Evolutionary conservation across 1,139 yeast species (phyloP).

Genomic region (Yamadazyma triangularis): DNA sequence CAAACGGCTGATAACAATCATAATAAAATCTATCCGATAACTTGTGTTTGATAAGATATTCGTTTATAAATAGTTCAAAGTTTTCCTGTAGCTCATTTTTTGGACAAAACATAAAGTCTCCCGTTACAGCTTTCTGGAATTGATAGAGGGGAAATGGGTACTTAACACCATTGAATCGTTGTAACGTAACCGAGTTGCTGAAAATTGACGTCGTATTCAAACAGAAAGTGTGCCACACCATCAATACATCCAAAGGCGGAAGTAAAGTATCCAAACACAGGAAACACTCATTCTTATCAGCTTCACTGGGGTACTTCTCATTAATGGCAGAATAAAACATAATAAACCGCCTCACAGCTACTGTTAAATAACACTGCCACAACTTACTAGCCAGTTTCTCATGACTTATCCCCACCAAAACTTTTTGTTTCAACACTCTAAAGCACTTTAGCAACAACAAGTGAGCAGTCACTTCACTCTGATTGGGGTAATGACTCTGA

Average conservation of each 20-base stretch:
- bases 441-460: conserved; percentile 29
- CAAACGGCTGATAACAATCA: conserved; percentile 4
- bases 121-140: conserved; percentile 17
- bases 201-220: conserved; percentile 17
- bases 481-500: conserved; percentile 4
- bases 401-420: conserved; percentile 7
- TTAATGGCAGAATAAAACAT: conserved; percentile 21
- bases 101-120: conserved; percentile 6
- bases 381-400: conserved; percentile 13
- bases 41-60: not conserved
- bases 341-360: conserved; percentile 27
- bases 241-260: conserved; percentile 34
- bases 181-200: conserved; percentile 7
- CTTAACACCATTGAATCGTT: conserved; percentile 22
- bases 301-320: not conserved
- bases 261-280: too few species aligned
- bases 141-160: conserved; percentile 25
- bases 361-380: conserved; percentile 28
- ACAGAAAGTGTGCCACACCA: conserved; percentile 35
- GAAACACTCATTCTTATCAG: not conserved
- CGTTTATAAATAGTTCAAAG: conserved; percentile 1
- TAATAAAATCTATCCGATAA: conserved; percentile 3
- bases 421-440: conserved; percentile 16
- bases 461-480: conserved; percentile 24
- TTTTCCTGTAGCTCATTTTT: conserved; percentile 1